Base-by-base conservation (phyloP, 140 eudicot species). In the Flaveria floridana region DNA sequence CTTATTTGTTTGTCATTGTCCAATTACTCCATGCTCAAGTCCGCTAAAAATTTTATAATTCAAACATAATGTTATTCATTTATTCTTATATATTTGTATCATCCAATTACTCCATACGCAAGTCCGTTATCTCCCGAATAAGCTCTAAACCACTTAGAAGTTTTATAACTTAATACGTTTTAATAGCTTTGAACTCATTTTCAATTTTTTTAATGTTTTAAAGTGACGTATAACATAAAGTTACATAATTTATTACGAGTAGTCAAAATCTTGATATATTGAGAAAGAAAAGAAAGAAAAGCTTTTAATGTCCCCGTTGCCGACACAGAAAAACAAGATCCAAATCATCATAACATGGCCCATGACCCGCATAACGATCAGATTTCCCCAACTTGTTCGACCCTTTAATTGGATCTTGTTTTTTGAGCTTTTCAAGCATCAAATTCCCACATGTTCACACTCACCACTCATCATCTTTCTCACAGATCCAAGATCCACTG, bases 401-500 rank as follows among this genome's bases (percentile, higher is more conserved):
- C 55, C 67, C 80, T 74, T 68, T 48, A 51, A 65, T 42, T 21
- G 65, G 41, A 2, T 25, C 66, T 34, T 6, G 18, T 42, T 12
- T 72, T 26, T 39, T 6, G 41, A 34, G 41, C 41, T 34, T 34
- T 34, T 34, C 41, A 34, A 34, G 41, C 61, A 48, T 47, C 63
- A 52, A 61, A 61, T 1, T 4, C 6, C n/a, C 44, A 7, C 51
- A 42, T 57, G 41, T 59, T 21, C 70, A 50, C 64, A 39, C 50
- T 10, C 68, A 34, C 51, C 16, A 37, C 46, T 13, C 44, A 69
- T 50, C 46, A 1, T 62, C 71, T 63, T 21, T 53, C 23, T 48
- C 53, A 42, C 82, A 79, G 83, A 73, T 79, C 79, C 75, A 41
- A 79, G 79, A 79, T 79, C 83, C 62, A 39, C 8, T 13, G 50